Evolutionary conservation across 768 basidiomycete genomes (phyloP).

Genomic region (Hydnum rufescens): DNA sequence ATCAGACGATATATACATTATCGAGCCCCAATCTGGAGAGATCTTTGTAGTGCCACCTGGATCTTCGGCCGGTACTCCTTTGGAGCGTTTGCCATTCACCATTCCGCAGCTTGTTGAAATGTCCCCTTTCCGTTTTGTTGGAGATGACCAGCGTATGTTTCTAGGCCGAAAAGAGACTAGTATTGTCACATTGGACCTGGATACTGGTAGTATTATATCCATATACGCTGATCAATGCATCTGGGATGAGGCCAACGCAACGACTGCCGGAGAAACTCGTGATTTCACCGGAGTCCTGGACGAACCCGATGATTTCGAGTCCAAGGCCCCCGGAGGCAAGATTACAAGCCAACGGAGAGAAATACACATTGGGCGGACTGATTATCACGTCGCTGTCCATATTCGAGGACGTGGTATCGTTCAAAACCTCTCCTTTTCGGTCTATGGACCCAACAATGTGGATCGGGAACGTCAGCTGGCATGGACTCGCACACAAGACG

Average conservation of each 20-base stretch:
- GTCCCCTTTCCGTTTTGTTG: slow-evolving; percentile 63
- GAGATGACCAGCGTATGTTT: slow-evolving; percentile 53
- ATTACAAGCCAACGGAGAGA: slow-evolving; percentile 28
- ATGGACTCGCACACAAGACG: slow-evolving; percentile 62
- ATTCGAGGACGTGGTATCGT: slow-evolving; percentile 25
- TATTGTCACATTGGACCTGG: slow-evolving; percentile 29
- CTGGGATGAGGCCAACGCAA: slow-evolving; percentile 26
- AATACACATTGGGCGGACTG: slow-evolving; percentile 51
- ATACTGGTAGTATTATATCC: slow-evolving; percentile 63
- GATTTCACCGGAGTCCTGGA: background rate
- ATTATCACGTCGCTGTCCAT: slow-evolving; percentile 79
- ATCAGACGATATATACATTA: slow-evolving; percentile 64
- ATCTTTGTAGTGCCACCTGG: slow-evolving; percentile 70
- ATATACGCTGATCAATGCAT: slow-evolving; percentile 48
- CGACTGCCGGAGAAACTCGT: background rate
- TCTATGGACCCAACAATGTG: slow-evolving; percentile 83
- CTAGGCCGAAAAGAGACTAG: slow-evolving; percentile 85
- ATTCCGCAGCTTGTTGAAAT: slow-evolving; percentile 86
- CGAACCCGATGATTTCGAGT: slow-evolving; percentile 13
- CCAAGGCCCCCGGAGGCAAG: background rate
- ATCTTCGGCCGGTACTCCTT: slow-evolving; percentile 25
- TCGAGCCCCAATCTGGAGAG: slow-evolving; percentile 87
- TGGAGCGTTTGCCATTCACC: slow-evolving; percentile 78
- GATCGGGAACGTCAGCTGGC: slow-evolving; percentile 50
- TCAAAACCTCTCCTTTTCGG: slow-evolving; percentile 78